Evolutionary conservation across 1,139 yeast genomes (phyloP).

Genomic region (Pichia sp.): DNA sequence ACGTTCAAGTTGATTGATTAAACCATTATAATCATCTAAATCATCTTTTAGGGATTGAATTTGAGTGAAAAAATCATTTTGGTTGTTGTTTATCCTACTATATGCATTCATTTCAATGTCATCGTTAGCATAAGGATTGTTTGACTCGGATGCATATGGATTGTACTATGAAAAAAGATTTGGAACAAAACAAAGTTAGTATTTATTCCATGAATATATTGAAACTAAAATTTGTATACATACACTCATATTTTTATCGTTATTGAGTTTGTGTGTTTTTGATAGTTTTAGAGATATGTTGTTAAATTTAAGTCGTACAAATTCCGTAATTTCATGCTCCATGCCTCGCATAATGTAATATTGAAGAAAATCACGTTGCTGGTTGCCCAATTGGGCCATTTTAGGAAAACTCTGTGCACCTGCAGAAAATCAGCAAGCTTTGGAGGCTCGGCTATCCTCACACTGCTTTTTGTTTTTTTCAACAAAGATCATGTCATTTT

Average conservation of each 20-base stretch:
- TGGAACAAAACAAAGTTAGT: neutral
- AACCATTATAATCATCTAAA: slow-evolving; percentile 70
- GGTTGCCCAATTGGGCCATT: neutral
- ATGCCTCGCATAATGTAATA: no score
- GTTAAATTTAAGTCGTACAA: neutral
- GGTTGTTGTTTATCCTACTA: neutral
- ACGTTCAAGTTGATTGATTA: slow-evolving; percentile 71
- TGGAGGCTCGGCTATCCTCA: neutral
- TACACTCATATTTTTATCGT: neutral
- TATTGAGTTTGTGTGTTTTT: neutral
- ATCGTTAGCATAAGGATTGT: slow-evolving; percentile 22
- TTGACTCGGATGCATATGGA: slow-evolving; percentile 19
- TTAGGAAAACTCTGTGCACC: neutral
- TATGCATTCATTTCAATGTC: slow-evolving; percentile 21
- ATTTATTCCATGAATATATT: neutral
- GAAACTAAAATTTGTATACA: neutral
- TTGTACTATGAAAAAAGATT: neutral
- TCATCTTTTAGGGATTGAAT: slow-evolving; percentile 75
- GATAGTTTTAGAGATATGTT: no score
- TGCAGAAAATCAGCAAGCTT: neutral
- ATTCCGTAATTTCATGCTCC: neutral
- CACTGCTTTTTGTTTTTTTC: neutral
- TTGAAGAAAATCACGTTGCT: no score
- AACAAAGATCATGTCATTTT: no score
- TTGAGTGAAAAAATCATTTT: slow-evolving; percentile 58